phyloP scores from a whole-genome alignment of 441 rosid species.

The Adansonia madagascariensis region DNA sequence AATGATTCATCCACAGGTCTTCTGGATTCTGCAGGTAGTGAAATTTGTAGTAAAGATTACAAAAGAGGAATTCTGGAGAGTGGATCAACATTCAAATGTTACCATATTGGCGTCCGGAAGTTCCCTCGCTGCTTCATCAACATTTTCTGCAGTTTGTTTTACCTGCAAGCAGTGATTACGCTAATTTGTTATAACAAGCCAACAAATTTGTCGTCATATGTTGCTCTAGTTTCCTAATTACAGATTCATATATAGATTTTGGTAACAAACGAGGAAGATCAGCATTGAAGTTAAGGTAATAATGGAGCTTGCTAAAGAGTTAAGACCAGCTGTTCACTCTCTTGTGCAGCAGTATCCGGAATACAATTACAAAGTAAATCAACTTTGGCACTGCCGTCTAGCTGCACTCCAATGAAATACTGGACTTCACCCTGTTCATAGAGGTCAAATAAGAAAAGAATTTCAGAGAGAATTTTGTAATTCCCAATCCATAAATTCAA shows the following conservation, averaged over 20 bases:
- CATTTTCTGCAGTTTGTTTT: conserved; percentile 88
- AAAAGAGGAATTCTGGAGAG: neutral
- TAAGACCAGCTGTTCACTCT: conserved; percentile 73
- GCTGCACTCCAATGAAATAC: conserved; percentile 95
- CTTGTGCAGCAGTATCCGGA: conserved; percentile 65
- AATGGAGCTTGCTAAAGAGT: neutral
- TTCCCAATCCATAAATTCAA: neutral
- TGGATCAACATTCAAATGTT: conserved; percentile 24
- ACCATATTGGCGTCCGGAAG: conserved; percentile 98
- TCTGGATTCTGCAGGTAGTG: conserved; percentile 72
- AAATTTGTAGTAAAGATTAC: conserved; percentile 16
- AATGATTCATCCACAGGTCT: conserved; percentile 94
- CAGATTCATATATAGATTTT: neutral
- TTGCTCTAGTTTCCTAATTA: neutral
- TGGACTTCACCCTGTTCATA: conserved; percentile 89
- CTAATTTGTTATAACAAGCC: neutral
- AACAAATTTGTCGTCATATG: neutral
- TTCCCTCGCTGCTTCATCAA: conserved; percentile 92
- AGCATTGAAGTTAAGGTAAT: neutral
- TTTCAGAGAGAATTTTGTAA: too few species aligned
- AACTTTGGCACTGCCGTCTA: conserved; percentile 93
- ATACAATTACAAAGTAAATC: conserved; percentile 78
- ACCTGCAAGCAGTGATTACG: conserved; percentile 50
- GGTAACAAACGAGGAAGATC: neutral
- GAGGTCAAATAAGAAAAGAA: conserved; percentile 11